Evolutionary conservation across 2,329 filamentous ascomycete genomes (phyloP).

Genomic region (Immersiporthe knoxdaviesiana): DNA sequence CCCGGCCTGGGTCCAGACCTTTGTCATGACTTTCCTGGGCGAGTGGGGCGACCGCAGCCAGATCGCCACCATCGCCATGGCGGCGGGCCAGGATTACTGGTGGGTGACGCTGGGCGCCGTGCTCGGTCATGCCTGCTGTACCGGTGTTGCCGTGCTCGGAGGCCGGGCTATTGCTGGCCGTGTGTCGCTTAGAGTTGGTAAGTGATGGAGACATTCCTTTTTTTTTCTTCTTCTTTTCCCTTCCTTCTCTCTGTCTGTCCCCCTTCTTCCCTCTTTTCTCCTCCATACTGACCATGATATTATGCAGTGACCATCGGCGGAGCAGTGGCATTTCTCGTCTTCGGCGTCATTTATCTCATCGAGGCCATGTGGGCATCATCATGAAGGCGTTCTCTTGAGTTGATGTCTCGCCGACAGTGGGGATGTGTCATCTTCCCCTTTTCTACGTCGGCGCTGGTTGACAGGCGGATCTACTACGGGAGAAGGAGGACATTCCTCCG

Average conservation of each 20-base stretch:
- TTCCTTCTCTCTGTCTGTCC: background rate
- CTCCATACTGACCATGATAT: slow-evolving; percentile 1
- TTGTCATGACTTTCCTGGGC: slow-evolving; percentile 97
- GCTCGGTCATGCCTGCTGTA: slow-evolving; percentile 85
- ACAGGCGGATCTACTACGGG: too few relatives aligned
- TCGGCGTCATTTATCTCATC: slow-evolving; percentile 87
- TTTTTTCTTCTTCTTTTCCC: background rate
- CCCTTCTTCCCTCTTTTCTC: background rate
- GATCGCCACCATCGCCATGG: slow-evolving; percentile 99
- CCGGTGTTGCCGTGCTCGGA: slow-evolving; percentile 86
- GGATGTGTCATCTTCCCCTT: too few relatives aligned
- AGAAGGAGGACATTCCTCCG: too few relatives aligned
- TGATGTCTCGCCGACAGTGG: background rate
- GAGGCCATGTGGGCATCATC: slow-evolving; percentile 71
- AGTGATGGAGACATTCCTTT: slow-evolving; percentile 45
- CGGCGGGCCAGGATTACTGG: slow-evolving; percentile 97
- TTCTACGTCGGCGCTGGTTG: too few relatives aligned
- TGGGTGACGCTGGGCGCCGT: slow-evolving; percentile 93
- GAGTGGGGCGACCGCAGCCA: slow-evolving; percentile 98
- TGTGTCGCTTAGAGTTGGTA: slow-evolving; percentile 95
- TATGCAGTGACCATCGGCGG: slow-evolving; percentile 86
- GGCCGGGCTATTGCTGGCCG: slow-evolving; percentile 89
- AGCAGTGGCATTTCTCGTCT: slow-evolving; percentile 85
- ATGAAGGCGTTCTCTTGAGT: slow-evolving; percentile 8
- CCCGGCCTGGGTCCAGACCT: slow-evolving; percentile 98